Conservation (phyloP, 208 protist species). For the Lotmaria passim region DNA sequence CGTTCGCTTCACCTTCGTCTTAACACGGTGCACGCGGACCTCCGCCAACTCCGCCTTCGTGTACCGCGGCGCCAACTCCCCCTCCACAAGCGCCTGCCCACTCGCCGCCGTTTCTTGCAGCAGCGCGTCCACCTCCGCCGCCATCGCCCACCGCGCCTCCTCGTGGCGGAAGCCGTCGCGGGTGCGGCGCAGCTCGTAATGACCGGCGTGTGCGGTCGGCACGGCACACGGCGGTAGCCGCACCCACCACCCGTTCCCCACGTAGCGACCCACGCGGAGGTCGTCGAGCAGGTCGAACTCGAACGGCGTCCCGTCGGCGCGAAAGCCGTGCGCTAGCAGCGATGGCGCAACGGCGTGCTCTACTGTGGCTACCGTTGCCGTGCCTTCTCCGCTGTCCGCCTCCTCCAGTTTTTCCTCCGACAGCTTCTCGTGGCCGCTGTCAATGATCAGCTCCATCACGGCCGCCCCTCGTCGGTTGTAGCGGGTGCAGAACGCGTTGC, state of each 20-base stretch:
- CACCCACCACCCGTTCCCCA: conserved; percentile 79
- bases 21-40: conserved; percentile 47
- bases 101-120: conserved; percentile 26
- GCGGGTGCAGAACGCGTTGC: conserved; percentile 31
- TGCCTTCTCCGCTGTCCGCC: too few relatives aligned
- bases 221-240: conserved; percentile 35
- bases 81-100: conserved; percentile 35
- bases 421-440: too few relatives aligned
- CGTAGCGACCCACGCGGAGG: conserved; percentile 46
- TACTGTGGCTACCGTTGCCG: too few relatives aligned
- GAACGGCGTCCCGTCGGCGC: conserved; percentile 52
- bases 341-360: conserved; percentile 1
- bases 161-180: conserved; percentile 53
- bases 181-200: conserved; percentile 72
- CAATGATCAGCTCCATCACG: conserved; percentile 68
- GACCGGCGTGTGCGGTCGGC: conserved; percentile 9
- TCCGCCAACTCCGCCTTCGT: conserved; percentile 53
- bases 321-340: conserved; percentile 49
- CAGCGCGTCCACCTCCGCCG: conserved; percentile 35
- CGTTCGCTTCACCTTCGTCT: conserved; percentile 53
- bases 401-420: too few relatives aligned
- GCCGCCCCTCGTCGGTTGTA: conserved; percentile 57
- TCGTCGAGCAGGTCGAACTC: conserved; percentile 42
- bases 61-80: conserved; percentile 39
- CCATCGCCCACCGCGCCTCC: conserved; percentile 38